phyloP scores from a whole-genome alignment of 495 filamentous ascomycete species.

The Daldinia concentrica region DNA sequence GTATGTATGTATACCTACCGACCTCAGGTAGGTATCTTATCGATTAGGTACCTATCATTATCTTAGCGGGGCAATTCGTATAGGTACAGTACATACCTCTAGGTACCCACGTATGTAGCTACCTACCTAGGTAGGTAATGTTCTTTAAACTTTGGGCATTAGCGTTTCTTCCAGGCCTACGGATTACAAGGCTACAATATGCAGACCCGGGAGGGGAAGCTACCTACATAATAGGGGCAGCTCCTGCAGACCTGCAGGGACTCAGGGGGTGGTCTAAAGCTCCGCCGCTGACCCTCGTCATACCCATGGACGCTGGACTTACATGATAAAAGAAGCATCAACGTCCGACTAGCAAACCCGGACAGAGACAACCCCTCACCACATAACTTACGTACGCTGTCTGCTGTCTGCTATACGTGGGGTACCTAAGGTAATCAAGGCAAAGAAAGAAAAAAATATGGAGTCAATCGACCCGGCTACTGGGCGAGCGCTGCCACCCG shows the following conservation, averaged over 20 bases:
- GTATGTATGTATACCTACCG: background rate
- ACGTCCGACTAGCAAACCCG: background rate
- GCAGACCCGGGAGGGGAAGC: slow-evolving; percentile 9
- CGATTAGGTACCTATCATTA: slow-evolving; percentile 11
- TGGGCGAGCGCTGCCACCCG: slow-evolving; percentile 63
- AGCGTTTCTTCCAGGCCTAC: background rate
- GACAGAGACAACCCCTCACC: background rate
- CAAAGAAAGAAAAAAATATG: slow-evolving; percentile 40
- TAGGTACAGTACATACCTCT: slow-evolving; percentile 10
- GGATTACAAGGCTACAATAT: background rate
- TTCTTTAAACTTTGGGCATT: slow-evolving; percentile 1
- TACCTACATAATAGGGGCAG: slow-evolving; percentile 9
- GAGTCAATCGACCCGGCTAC: slow-evolving; percentile 67
- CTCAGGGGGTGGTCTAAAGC: slow-evolving; percentile 29
- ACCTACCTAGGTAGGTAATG: too few species aligned
- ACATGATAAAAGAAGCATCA: background rate
- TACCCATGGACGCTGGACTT: background rate
- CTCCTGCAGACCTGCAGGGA: slow-evolving; percentile 15
- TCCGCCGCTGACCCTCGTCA: slow-evolving; percentile 23
- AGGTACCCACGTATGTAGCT: background rate
- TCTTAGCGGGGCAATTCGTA: background rate
- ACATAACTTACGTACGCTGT: background rate
- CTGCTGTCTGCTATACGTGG: background rate
- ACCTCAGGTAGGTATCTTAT: slow-evolving; percentile 29
- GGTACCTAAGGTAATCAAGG: background rate